These are phyloP conservation scores for Colletotrichum aenigma DNA, from an alignment of 2,329 filamentous ascomycete genomes.

Conservation along the genomic window DNA sequence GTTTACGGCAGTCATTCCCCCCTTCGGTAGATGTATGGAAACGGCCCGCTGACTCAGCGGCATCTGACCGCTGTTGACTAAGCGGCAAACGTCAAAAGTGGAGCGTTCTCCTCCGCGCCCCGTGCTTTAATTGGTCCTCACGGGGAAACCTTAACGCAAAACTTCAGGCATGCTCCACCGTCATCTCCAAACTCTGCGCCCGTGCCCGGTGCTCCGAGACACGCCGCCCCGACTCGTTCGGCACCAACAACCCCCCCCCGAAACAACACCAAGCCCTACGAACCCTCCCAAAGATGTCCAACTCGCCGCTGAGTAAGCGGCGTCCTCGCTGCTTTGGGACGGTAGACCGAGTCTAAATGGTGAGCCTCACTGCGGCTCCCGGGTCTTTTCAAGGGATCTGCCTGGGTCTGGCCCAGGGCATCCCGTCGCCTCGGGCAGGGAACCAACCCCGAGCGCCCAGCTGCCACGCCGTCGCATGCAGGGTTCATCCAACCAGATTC, in stretches of 20 bases:
- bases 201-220: neutral
- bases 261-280: neutral
- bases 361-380: neutral
- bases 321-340: neutral
- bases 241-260: neutral
- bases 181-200: neutral
- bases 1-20: neutral
- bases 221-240: neutral
- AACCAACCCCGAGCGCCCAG: neutral
- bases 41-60: slow-evolving; percentile 16
- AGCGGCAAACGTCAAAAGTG: neutral
- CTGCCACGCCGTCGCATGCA: neutral
- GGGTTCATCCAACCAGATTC: neutral
- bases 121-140: neutral
- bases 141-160: neutral
- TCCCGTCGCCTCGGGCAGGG: slow-evolving; percentile 1
- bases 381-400: neutral
- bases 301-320: slow-evolving; percentile 6
- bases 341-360: neutral
- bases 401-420: neutral
- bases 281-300: neutral
- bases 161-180: neutral
- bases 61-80: rapidly evolving
- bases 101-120: neutral
- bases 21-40: slow-evolving; percentile 8